Evolutionary conservation across 352 stramenopile genomes (phyloP).

Genomic region (Phytophthora aleatoria): DNA sequence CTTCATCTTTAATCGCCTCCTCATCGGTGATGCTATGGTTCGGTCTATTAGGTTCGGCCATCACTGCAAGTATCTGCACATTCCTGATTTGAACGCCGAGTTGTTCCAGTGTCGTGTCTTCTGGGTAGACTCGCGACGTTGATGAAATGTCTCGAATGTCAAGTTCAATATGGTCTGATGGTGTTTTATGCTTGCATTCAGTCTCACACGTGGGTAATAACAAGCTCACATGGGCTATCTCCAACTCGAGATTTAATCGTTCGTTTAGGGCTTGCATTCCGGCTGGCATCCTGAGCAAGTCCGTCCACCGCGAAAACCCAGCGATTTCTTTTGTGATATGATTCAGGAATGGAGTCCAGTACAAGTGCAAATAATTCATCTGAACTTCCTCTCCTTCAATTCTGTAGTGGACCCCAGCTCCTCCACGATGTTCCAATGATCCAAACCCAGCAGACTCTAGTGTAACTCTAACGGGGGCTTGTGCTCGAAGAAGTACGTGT

Average conservation of each 20-base stretch:
- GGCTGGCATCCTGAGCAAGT: conserved; percentile 50
- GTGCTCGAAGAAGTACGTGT: conserved; percentile 45
- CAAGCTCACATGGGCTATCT: conserved; percentile 44
- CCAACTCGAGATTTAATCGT: conserved; percentile 64
- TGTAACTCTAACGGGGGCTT: conserved; percentile 34
- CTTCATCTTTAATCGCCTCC: not conserved
- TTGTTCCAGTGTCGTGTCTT: conserved; percentile 53
- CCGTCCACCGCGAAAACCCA: conserved; percentile 69
- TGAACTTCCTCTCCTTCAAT: conserved; percentile 47
- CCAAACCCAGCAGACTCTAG: conserved; percentile 58
- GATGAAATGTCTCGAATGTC: conserved; percentile 48
- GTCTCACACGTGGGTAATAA: conserved; percentile 53
- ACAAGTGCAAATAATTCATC: conserved; percentile 64
- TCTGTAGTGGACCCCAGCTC: conserved; percentile 48
- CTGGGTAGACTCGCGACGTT: conserved; percentile 47
- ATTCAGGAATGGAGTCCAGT: conserved; percentile 50
- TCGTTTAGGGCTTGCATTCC: conserved; percentile 35
- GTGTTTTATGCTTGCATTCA: conserved; percentile 40
- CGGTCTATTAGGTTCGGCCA: conserved; percentile 17
- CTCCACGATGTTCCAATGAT: conserved; percentile 46
- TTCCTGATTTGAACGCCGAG: conserved; percentile 44
- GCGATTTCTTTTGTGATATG: conserved; percentile 67
- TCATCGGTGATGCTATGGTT: conserved; percentile 3
- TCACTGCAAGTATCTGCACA: conserved; percentile 48
- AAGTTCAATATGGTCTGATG: conserved; percentile 63